Evolutionary conservation across 768 basidiomycete species (phyloP).

Genomic region (Panus rudis): DNA sequence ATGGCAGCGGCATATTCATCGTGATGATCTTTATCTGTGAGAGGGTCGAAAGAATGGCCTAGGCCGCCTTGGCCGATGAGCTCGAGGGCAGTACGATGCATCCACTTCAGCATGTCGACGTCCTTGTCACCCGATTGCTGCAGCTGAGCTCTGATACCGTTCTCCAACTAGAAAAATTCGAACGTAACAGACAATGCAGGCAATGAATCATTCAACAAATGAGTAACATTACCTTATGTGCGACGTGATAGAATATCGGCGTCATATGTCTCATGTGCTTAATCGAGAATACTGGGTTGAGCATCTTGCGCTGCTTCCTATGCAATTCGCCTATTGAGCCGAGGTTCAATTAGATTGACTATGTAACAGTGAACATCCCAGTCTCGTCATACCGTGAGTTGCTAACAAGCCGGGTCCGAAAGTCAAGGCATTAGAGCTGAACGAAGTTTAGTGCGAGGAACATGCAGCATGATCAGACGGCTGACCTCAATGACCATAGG

Average conservation of each 20-base stretch:
- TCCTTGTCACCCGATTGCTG: background rate
- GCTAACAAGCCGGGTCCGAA: background rate
- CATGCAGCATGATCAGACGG: background rate
- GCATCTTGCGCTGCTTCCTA: conserved; percentile 22
- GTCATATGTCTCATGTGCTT: conserved; percentile 19
- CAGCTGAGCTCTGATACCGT: no score
- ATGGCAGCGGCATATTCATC: conserved; percentile 6
- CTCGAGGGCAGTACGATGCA: conserved; percentile 13
- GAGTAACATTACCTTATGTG: conserved; percentile 9
- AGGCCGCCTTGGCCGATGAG: conserved; percentile 11
- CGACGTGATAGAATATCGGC: conserved; percentile 19
- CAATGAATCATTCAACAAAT: background rate
- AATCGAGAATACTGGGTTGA: conserved; percentile 25
- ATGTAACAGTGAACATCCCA: no score
- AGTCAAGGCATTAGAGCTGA: background rate
- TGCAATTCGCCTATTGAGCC: conserved; percentile 21
- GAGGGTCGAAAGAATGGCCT: conserved; percentile 11
- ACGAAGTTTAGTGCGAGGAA: background rate
- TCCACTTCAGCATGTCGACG: conserved; percentile 13
- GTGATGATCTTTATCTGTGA: background rate
- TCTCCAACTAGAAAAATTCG: no score
- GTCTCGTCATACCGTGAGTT: background rate
- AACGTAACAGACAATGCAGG: background rate
- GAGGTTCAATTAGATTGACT: background rate
- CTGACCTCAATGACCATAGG: conserved; percentile 3